Evolutionary conservation across 495 filamentous ascomycete genomes (phyloP), one percentile per base, ranked within the genome.

Genomic region (Daldinia vernicosa): DNA sequence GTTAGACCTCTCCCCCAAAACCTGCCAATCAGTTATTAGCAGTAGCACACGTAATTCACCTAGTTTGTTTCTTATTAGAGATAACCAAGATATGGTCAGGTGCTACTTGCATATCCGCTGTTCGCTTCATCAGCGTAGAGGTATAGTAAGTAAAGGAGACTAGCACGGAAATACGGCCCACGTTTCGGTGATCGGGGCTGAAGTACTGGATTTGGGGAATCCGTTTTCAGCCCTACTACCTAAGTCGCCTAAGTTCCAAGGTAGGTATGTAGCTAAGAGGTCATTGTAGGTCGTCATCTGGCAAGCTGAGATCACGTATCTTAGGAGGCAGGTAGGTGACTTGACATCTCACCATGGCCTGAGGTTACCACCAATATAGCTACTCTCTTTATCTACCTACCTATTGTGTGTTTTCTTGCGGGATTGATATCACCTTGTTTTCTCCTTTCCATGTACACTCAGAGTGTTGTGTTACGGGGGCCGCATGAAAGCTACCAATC

Each of bases 161-260:
- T 15, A 4, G 53, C 15, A n/a, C 40, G 50, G 15, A 52, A 51
- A 50, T 63, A 45, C 47, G 63, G 58, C 15, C 63, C 45, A 62
- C 61, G 52, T 63, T 39, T 73, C 70, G 70, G 70, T 73, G 50
- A 66, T 65, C 5, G 57, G 66, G 70, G 70, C 70, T 73, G 70
- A 73, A 67, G 22, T 54, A n/a, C n/a, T 28, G 58, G 19, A 43
- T 17, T 39, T 37, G 30, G 12, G 33, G 17, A 14, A 22, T n/a
- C 59, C 52, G 22, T 26, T 52, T 62, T 65, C 70, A 72, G 70
- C 70, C 55, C 54, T 65, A 53, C 11, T 32, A 51, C 27, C 43
- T 51, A 56, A 55, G 7, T 12, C 40, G 6, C 7, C 40, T 19
- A 45, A 47, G 43, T 47, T 24, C 43, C 43, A 12, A 47, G 43